These are phyloP conservation scores for Cryptosporidium canis DNA, from an alignment of 169 alveolate species.

Conservation along the genomic window DNA sequence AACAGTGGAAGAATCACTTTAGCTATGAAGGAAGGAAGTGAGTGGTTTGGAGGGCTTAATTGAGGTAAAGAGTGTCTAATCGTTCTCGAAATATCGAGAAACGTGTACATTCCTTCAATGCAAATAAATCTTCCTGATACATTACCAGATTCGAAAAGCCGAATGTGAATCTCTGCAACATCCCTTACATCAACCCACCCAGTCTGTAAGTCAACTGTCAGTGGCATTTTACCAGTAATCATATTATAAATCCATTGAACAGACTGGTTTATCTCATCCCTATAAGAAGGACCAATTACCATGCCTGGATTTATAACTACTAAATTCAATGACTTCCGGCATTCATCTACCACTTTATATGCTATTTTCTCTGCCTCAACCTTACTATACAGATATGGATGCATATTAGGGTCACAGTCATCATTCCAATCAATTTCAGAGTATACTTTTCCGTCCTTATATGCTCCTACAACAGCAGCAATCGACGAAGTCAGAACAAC, in stretches of 20 bases:
- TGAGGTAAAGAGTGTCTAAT: conserved; percentile 31
- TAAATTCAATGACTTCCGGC: conserved; percentile 14
- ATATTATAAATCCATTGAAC: conserved; percentile 65
- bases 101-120: conserved; percentile 63
- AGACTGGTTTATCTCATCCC: conserved; percentile 59
- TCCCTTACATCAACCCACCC: conserved; percentile 73
- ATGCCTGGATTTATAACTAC: conserved; percentile 62
- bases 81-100: conserved; percentile 29
- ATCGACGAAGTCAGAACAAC: conserved; percentile 64
- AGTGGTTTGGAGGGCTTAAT: conserved; percentile 28
- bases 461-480: conserved; percentile 61
- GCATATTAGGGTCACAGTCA: conserved; percentile 46
- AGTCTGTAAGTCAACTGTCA: conserved; percentile 29
- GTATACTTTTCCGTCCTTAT: conserved; percentile 58
- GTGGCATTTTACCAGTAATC: conserved; percentile 61
- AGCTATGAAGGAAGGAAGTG: conserved; percentile 41
- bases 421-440: conserved; percentile 69
- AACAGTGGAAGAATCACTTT: conserved; percentile 32
- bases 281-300: conserved; percentile 70
- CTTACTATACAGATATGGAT: conserved; percentile 60
- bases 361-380: conserved; percentile 61
- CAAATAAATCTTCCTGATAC: conserved; percentile 63
- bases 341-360: conserved; percentile 33
- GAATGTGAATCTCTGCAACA: conserved; percentile 68
- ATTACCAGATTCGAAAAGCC: conserved; percentile 37